Conservation (phyloP, 1,284 basidiomycete species). For the Leccinum holopus region DNA sequence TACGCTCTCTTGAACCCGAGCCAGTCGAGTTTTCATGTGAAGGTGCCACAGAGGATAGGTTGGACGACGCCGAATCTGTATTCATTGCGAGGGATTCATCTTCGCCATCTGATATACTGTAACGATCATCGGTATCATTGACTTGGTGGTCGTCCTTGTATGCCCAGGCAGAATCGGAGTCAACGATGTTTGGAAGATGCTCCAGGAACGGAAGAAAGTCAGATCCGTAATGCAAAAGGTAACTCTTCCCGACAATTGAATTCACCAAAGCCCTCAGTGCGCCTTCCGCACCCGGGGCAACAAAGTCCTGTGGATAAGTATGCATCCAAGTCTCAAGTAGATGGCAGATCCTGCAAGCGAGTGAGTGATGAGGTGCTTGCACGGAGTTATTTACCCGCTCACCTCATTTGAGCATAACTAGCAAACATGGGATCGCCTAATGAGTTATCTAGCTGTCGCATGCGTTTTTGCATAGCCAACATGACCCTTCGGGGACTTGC, state of each 20-base stretch:
- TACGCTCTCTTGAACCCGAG: constrained; percentile 51
- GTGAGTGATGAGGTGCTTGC: constrained; percentile 10
- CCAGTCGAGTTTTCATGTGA: constrained; percentile 27
- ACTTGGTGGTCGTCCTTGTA: constrained; percentile 57
- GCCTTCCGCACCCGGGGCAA: constrained; percentile 66
- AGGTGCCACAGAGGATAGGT: constrained; percentile 17
- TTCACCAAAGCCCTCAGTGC: constrained; percentile 73
- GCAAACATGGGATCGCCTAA: constrained; percentile 79
- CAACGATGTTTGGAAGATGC: constrained; percentile 54
- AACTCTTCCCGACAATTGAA: constrained; percentile 72
- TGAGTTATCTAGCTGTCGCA: constrained; percentile 70
- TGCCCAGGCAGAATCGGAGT: constrained; percentile 70
- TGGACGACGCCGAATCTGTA: constrained; percentile 24
- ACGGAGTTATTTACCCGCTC: constrained; percentile 12
- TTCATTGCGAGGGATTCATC: constrained; percentile 31
- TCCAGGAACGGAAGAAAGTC: constrained; percentile 78
- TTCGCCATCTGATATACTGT: constrained; percentile 53
- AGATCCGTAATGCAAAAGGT: constrained; percentile 77
- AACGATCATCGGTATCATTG: constrained; percentile 61
- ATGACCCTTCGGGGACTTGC: constrained; percentile 70
- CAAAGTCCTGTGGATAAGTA: constrained; percentile 73
- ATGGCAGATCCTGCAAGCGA: constrained; percentile 61
- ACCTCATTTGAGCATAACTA: constrained; percentile 83
- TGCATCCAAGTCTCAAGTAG: constrained; percentile 73
- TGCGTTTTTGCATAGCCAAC: constrained; percentile 81